Conservation (phyloP, 2,329 filamentous ascomycete species). For the Nemania sp. region DNA sequence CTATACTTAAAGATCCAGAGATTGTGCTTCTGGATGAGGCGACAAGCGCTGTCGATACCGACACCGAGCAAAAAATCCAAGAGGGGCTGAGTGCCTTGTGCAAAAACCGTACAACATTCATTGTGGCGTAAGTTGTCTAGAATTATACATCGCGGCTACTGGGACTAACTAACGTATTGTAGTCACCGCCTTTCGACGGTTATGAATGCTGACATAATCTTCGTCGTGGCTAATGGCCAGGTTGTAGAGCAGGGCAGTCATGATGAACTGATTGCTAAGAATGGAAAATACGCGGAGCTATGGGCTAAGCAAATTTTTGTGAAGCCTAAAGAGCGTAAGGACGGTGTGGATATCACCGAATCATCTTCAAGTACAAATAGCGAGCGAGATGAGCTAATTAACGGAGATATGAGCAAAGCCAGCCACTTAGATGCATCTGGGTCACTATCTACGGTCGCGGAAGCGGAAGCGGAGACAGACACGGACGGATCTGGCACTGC, state of each 20-base stretch:
- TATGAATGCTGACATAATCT: conserved; percentile 75
- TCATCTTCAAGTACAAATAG: conserved; percentile 22
- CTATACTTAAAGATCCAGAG: conserved; percentile 78
- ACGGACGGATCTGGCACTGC: conserved; percentile 40
- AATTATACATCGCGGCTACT: neutral
- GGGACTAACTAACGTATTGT: conserved; percentile 34
- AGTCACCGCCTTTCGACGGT: conserved; percentile 78
- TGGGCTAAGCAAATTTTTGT: conserved; percentile 74
- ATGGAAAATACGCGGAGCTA: conserved; percentile 72
- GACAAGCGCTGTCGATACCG: conserved; percentile 80
- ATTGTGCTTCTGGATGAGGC: conserved; percentile 84
- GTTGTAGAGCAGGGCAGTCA: conserved; percentile 74
- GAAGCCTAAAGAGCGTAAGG: conserved; percentile 59
- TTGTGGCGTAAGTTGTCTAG: conserved; percentile 66
- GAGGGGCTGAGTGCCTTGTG: conserved; percentile 69
- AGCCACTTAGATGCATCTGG: conserved; percentile 31
- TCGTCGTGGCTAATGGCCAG: conserved; percentile 72
- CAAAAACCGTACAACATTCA: conserved; percentile 72
- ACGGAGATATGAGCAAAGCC: conserved; percentile 34
- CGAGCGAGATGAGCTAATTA: conserved; percentile 38
- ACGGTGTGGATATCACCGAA: conserved; percentile 39
- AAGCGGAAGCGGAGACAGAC: conserved; percentile 39
- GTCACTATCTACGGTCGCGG: conserved; percentile 27
- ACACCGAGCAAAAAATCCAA: conserved; percentile 76
- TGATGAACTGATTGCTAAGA: conserved; percentile 66